A percentile compares a stretch with the other conserved stretches of the same genome.
Evolutionary conservation across 176 grass and related monocot genomes (phyloP).

Genomic region (Zoysia japonica): DNA sequence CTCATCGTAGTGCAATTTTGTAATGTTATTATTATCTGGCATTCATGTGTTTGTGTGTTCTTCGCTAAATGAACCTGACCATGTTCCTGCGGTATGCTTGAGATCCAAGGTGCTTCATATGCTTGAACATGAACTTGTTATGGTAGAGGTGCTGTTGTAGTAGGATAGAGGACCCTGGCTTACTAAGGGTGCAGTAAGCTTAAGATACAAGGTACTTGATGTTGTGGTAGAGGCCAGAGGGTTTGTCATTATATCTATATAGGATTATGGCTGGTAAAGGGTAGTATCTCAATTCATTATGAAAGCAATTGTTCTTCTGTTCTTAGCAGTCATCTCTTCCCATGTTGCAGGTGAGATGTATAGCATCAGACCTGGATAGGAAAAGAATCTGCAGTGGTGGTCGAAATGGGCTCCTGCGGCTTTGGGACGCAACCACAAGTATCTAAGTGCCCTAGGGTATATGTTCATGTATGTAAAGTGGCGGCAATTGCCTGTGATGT

Average conservation of each 20-base stretch:
- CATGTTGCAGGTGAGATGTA: conserved; percentile 72
- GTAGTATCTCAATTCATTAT: not conserved
- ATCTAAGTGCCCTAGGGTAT: conserved; percentile 54
- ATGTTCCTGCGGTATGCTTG: not conserved
- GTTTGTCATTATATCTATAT: not conserved
- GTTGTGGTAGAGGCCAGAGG: too few species aligned
- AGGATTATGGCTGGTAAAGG: not conserved
- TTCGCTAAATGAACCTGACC: conserved; percentile 4
- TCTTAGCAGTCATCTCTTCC: not conserved
- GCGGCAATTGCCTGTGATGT: conserved; percentile 34
- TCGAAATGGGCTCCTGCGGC: conserved; percentile 81
- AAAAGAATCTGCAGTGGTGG: conserved; percentile 99
- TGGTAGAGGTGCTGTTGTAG: not conserved
- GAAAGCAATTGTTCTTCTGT: conserved; percentile 16
- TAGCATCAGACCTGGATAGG: conserved; percentile 88
- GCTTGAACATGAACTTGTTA: not conserved
- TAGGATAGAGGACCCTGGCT: too few species aligned
- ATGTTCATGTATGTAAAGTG: conserved; percentile 54
- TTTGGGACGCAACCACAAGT: conserved; percentile 98
- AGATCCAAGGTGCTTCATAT: conserved; percentile 19
- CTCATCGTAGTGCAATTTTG: conserved; percentile 4
- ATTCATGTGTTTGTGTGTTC: conserved; percentile 9
- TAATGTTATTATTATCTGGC: not conserved
- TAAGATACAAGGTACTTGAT: too few species aligned
- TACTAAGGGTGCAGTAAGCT: too few species aligned